These are phyloP conservation scores for Microbotryomycetes sp. DNA, from an alignment of 1,284 basidiomycete genomes.

Conservation along the genomic window DNA sequence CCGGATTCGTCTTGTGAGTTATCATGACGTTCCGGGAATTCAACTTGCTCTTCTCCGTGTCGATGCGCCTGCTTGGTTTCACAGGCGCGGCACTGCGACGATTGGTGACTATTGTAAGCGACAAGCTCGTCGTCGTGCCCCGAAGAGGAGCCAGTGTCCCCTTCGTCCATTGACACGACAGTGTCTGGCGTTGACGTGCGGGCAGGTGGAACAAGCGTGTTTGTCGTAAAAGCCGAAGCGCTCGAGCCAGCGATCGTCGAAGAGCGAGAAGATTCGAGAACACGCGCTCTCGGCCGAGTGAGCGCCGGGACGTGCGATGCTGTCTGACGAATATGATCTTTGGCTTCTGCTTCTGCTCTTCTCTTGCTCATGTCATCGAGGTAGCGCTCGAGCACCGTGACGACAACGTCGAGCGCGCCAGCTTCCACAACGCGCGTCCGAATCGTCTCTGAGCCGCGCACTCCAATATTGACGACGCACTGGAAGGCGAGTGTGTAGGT, in stretches of 20 bases:
- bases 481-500: conserved; percentile 85
- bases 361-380: conserved; percentile 46
- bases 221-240: conserved; percentile 6
- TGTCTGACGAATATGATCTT: conserved; percentile 10
- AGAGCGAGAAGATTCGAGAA: conserved; percentile 3
- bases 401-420: conserved; percentile 88
- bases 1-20: background rate
- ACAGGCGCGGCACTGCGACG: background rate
- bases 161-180: conserved; percentile 19
- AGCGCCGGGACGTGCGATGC: background rate
- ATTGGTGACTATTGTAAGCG: background rate
- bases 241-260: conserved; percentile 1
- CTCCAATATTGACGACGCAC: conserved; percentile 95
- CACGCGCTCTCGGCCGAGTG: conserved; percentile 44
- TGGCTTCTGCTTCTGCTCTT: conserved; percentile 14
- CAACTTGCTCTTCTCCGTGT: background rate
- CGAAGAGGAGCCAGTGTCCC: conserved; percentile 16
- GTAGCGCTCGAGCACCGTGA: conserved; percentile 84
- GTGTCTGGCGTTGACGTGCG: conserved; percentile 27
- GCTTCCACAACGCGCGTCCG: conserved; percentile 91
- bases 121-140: conserved; percentile 15
- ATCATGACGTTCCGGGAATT: too few relatives aligned
- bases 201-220: conserved; percentile 13
- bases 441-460: conserved; percentile 88
- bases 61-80: too few relatives aligned